Percentiles rank a stretch among this genome's conserved stretches.
Evolutionary conservation across 2,329 filamentous ascomycete species (phyloP).

Genomic region (Colletotrichum ledebouriae): DNA sequence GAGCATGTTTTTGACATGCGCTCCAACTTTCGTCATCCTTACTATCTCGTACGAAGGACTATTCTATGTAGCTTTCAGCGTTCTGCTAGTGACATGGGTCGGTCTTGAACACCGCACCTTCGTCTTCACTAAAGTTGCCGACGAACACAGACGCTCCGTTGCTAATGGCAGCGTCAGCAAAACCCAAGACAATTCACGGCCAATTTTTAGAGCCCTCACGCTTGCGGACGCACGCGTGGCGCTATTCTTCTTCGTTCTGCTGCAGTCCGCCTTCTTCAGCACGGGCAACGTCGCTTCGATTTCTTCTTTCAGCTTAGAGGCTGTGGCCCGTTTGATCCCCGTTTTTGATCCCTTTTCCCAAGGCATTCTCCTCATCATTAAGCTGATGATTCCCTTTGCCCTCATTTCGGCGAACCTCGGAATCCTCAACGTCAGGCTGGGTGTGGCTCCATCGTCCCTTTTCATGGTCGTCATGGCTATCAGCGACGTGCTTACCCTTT

Average conservation of each 20-base stretch:
- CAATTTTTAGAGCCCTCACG: constrained; percentile 73
- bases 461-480: constrained; percentile 96
- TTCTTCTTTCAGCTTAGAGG: constrained; percentile 93
- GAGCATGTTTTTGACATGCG: constrained; percentile 91
- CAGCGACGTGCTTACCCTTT: constrained; percentile 90
- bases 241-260: constrained; percentile 93
- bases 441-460: constrained; percentile 87
- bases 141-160: constrained; percentile 1
- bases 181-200: background rate
- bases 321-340: constrained; percentile 87
- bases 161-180: constrained; percentile 2
- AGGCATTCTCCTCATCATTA: constrained; percentile 86
- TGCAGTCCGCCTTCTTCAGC: constrained; percentile 97
- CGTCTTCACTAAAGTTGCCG: constrained; percentile 4
- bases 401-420: constrained; percentile 95
- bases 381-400: constrained; percentile 93
- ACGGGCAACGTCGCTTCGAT: constrained; percentile 96
- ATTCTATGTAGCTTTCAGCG: constrained; percentile 92
- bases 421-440: constrained; percentile 86
- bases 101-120: constrained; percentile 84
- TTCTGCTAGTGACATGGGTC: constrained; percentile 88
- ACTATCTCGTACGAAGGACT: constrained; percentile 98
- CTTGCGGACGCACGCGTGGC: constrained; percentile 89
- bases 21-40: constrained; percentile 93
- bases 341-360: constrained; percentile 96